Conservation (phyloP, 179 eudicot genomes). For the Nepenthes alata region DNA sequence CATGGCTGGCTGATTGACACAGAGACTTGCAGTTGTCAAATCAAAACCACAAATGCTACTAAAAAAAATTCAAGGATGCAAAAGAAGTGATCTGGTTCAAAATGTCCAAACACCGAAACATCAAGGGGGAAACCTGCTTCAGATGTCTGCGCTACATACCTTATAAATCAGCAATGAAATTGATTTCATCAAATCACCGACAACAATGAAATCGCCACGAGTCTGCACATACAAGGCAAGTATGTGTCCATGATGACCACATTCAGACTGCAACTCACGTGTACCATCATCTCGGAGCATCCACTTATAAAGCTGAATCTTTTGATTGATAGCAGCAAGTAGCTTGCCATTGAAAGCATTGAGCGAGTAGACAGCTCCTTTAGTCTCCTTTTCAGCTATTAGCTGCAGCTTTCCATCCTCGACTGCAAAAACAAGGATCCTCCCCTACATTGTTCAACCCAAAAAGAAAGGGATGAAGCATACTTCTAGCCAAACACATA, state of each 20-base stretch:
- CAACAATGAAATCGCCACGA: conserved; percentile 94
- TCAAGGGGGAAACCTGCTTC: not conserved
- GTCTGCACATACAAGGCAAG: conserved; percentile 96
- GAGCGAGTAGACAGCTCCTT: conserved; percentile 86
- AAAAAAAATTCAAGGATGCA: no score
- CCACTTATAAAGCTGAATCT: conserved; percentile 95
- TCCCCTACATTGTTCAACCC: conserved; percentile 40
- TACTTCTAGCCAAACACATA: not conserved
- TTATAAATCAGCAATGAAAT: conserved; percentile 80
- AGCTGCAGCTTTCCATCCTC: conserved; percentile 94
- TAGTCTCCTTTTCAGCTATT: conserved; percentile 91
- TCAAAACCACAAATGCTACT: no score
- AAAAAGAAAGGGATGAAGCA: not conserved
- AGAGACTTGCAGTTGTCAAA: no score
- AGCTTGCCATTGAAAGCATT: conserved; percentile 91
- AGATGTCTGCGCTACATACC: conserved; percentile 23
- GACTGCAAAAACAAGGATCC: conserved; percentile 69
- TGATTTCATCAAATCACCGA: conserved; percentile 97
- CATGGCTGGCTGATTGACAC: no score
- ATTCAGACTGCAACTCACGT: conserved; percentile 85
- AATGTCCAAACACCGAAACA: not conserved
- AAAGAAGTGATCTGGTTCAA: no score
- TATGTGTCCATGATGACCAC: conserved; percentile 98
- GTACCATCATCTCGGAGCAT: conserved; percentile 90
- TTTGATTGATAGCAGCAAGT: conserved; percentile 95